Conservation (phyloP, 176 grass and related monocot genomes). For the Cenchrus purpureus region DNA sequence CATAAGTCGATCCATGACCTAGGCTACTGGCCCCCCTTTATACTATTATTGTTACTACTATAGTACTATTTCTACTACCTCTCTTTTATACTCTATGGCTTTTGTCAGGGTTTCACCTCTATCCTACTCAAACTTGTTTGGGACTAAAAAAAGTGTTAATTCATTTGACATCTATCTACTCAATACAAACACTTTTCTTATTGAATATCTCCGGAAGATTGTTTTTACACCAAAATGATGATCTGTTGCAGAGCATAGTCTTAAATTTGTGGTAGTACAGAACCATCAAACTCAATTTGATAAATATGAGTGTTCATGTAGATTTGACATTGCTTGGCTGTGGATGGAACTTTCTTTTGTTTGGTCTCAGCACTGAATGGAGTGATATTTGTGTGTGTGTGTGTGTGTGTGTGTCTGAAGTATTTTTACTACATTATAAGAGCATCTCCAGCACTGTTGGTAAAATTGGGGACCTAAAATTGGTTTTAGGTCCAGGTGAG, state of each 20-base stretch:
- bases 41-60: background rate
- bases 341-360: slow-evolving; percentile 2
- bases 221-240: background rate
- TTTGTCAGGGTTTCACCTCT: background rate
- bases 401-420: no score
- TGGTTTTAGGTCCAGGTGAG: no score
- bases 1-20: background rate
- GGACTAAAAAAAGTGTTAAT: background rate
- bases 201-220: background rate
- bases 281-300: no score
- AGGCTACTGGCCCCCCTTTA: background rate
- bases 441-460: no score
- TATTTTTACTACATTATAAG: no score
- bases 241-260: background rate
- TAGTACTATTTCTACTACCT: background rate
- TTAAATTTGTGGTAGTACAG: background rate
- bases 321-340: slow-evolving; percentile 9
- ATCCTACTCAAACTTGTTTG: background rate
- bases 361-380: slow-evolving; percentile 1
- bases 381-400: no score
- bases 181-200: background rate
- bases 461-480: no score
- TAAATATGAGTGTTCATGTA: background rate
- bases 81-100: background rate
- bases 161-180: background rate